Percentiles rank a stretch among this genome's conserved stretches.
These are phyloP conservation scores for Colletotrichum liriopes DNA, from an alignment of 2,329 filamentous ascomycete genomes.

Conservation along the genomic window DNA sequence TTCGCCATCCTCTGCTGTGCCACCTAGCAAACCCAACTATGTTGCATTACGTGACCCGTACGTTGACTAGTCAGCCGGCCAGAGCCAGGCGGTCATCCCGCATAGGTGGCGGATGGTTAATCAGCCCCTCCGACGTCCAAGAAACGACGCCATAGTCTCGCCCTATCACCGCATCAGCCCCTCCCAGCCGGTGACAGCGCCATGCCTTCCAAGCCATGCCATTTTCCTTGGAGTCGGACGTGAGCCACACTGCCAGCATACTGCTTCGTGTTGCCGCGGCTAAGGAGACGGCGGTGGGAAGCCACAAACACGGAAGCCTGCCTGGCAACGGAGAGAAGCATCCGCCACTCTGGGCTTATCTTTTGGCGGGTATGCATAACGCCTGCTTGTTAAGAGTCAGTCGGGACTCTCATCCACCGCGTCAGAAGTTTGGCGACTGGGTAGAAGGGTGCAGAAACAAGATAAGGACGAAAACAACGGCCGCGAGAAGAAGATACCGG, in stretches of 20 bases:
- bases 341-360: constrained; percentile 32
- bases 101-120: background rate
- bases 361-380: constrained; percentile 21
- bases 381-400: constrained; percentile 28
- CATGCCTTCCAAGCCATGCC: constrained; percentile 24
- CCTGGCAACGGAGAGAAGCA: constrained; percentile 14
- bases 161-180: constrained; percentile 29
- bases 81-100: constrained; percentile 1
- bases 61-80: constrained; percentile 10
- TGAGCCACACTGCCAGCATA: constrained; percentile 11
- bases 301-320: background rate
- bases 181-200: constrained; percentile 18
- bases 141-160: constrained; percentile 28
- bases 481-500: constrained; percentile 1
- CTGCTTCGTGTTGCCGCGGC: background rate
- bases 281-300: constrained; percentile 18
- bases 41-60: background rate
- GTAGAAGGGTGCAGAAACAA: constrained; percentile 16
- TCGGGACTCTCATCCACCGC: constrained; percentile 17
- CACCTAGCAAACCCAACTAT: constrained; percentile 8
- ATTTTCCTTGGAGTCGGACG: background rate
- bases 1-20: background rate
- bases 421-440: constrained; percentile 10
- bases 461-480: constrained; percentile 24
- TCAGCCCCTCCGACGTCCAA: constrained; percentile 14